Evolutionary conservation across 805 yeast species (phyloP).

Genomic region (Metschnikowia anglica): DNA sequence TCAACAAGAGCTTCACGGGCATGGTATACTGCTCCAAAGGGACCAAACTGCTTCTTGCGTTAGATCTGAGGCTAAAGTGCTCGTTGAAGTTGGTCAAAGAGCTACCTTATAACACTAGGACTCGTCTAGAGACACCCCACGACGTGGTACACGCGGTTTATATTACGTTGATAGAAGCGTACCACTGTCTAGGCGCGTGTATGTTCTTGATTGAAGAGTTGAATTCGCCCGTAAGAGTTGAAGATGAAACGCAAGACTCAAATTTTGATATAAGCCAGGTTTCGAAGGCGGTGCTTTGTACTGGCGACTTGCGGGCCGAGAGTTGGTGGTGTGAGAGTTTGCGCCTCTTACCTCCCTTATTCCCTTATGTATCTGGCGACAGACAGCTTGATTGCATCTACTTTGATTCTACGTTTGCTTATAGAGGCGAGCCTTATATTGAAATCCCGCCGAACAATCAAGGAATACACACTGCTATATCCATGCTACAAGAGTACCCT

Average conservation of each 20-base stretch:
- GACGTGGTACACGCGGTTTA: constrained; percentile 21
- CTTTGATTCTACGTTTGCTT: constrained; percentile 54
- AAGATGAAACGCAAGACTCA: not conserved
- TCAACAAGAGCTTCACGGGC: constrained; percentile 37
- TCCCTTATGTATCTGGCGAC: constrained; percentile 40
- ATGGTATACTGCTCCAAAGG: constrained; percentile 47
- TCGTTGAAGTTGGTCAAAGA: constrained; percentile 23
- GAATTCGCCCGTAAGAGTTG: not conserved
- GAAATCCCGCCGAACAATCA: constrained; percentile 41
- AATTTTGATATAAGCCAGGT: not conserved
- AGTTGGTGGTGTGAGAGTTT: constrained; percentile 46
- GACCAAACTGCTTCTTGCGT: constrained; percentile 32
- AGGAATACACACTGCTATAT: constrained; percentile 38
- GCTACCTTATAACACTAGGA: constrained; percentile 23
- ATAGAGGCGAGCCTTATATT: constrained; percentile 49
- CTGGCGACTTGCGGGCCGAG: constrained; percentile 62
- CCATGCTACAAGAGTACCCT: constrained; percentile 44
- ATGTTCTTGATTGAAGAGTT: constrained; percentile 49
- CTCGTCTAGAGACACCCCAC: constrained; percentile 19
- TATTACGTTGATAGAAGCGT: constrained; percentile 47
- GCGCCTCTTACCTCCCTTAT: constrained; percentile 37
- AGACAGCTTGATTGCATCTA: constrained; percentile 45
- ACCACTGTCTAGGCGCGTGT: constrained; percentile 61
- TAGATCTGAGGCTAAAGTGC: constrained; percentile 19
- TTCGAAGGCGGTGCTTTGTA: constrained; percentile 40